Base-by-base conservation (phyloP, 2,329 filamentous ascomycete species). In the Phyllosticta ampelicida region DNA sequence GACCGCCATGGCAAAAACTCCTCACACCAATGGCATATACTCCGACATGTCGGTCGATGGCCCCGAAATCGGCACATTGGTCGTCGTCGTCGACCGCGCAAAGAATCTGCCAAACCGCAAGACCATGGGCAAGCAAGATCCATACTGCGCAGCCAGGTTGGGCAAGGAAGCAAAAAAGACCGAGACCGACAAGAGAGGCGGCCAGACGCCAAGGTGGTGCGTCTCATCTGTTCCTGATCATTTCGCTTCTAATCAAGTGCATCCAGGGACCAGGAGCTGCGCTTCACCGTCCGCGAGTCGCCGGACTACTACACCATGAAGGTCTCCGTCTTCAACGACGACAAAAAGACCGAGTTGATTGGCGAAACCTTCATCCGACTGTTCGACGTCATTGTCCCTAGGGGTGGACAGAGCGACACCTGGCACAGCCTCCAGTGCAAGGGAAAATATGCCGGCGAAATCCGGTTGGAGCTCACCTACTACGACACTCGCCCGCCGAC, bases 101-200 rank as follows among this genome's bases (percentile, higher is more conserved):
- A 97, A 96, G 82, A 99, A 99, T 71, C 77, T 99, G 65, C 94
- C 94, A 54, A 99, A 99, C 75, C 79, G 90, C 65, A 95, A 95
- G 78, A 94, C 90, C 5, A 96, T 99, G 78, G 94, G 94, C 58
- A 99, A 99, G 75, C 94, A 99, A 76, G 91, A 97, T 70, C 92
- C 94, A 0, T 99, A 97, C 73, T 96, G 91, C 74, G 94, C 94
- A 44, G 91, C 90, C 29, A 81, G 94, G 56, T 76, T 99, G 51
- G 94, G 92, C 30, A 99, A 99, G 73, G 91, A 97, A 74, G 94
- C 94, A 53, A 95, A 95, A 77, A 96, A 96, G 80, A 99, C 94
- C 2, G 86, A 87, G 48, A 96, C 92, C 4, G 94, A 99, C 73
- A 85, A 92, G 65, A 82, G 94, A 68, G 94, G 94, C 63, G 94